phyloP scores from a whole-genome alignment of 2,329 filamentous ascomycete genomes.

The Phoma sp. region DNA sequence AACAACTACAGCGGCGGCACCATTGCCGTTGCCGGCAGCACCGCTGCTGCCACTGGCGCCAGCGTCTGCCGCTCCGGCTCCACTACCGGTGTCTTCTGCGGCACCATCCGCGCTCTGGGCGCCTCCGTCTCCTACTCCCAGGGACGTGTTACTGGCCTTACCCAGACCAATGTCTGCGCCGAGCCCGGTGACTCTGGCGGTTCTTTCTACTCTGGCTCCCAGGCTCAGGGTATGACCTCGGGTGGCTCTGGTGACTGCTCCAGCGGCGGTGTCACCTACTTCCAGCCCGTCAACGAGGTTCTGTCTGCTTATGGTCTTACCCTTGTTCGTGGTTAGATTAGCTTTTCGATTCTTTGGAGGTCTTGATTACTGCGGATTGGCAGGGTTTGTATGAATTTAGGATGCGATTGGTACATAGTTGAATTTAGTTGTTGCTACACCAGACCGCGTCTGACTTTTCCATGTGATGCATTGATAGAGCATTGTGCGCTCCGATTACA shows the following conservation, averaged over 20 bases:
- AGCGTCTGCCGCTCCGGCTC: constrained; percentile 53
- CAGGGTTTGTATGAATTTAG: too few species aligned
- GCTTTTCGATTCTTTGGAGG: background rate
- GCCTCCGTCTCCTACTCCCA: constrained; percentile 50
- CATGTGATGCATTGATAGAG: too few species aligned
- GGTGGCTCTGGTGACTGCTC: constrained; percentile 50
- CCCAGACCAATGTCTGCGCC: constrained; percentile 50
- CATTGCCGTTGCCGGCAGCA: constrained; percentile 49
- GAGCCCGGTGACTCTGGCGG: constrained; percentile 53
- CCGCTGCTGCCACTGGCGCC: constrained; percentile 43
- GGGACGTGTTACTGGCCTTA: constrained; percentile 50
- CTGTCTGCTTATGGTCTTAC: constrained; percentile 48
- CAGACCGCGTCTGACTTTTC: too few species aligned
- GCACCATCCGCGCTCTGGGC: constrained; percentile 44
- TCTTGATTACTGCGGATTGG: too few species aligned
- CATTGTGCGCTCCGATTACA: too few species aligned
- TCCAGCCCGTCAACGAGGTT: constrained; percentile 53
- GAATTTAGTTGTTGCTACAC: too few species aligned
- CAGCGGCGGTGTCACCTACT: constrained; percentile 49
- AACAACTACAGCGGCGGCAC: constrained; percentile 45
- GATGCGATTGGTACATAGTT: too few species aligned
- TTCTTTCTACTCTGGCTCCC: constrained; percentile 49
- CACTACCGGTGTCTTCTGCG: constrained; percentile 51
- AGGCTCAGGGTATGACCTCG: constrained; percentile 53
- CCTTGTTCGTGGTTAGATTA: constrained; percentile 28